Conservation (phyloP, 345 rosid species). For the Rubroshorea leprosula region DNA sequence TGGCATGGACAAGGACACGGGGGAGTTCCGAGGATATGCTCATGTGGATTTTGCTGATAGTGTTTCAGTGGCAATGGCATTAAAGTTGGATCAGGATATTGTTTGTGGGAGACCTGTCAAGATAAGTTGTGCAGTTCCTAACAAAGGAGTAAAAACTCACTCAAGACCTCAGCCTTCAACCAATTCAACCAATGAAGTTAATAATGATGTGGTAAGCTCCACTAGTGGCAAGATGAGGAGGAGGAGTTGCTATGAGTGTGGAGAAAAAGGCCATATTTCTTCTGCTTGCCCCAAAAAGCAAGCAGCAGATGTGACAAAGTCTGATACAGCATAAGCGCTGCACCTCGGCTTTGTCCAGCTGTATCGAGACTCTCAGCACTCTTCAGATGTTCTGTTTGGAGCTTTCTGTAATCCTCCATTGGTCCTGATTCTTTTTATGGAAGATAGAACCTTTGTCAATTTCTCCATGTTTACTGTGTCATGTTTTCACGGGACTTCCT, state of each 20-base stretch:
- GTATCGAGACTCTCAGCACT: too few relatives aligned
- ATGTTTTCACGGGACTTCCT: conserved; percentile 26
- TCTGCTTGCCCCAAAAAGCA: conserved; percentile 66
- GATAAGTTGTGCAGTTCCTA: conserved; percentile 77
- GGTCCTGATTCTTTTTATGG: not conserved
- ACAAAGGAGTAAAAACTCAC: conserved; percentile 26
- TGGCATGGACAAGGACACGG: conserved; percentile 80
- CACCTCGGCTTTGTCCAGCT: too few relatives aligned
- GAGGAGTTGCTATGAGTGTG: conserved; percentile 73
- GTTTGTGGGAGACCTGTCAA: conserved; percentile 75
- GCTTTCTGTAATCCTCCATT: not conserved
- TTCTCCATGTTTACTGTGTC: conserved; percentile 16
- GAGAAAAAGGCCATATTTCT: conserved; percentile 75
- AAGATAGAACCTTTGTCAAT: conserved; percentile 10
- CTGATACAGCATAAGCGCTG: conserved; percentile 5
- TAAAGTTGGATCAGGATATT: conserved; percentile 75
- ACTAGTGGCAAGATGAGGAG: conserved; percentile 62
- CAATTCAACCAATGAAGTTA: conserved; percentile 1
- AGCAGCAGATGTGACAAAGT: conserved; percentile 21
- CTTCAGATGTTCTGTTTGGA: not conserved
- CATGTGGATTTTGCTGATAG: conserved; percentile 79
- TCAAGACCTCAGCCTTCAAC: conserved; percentile 12
- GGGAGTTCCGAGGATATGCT: conserved; percentile 78
- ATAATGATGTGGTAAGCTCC: conserved; percentile 7
- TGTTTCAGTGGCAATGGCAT: conserved; percentile 52